Base-by-base conservation (phyloP, 2,329 filamentous ascomycete genomes). In the Bipolaris bicolor region DNA sequence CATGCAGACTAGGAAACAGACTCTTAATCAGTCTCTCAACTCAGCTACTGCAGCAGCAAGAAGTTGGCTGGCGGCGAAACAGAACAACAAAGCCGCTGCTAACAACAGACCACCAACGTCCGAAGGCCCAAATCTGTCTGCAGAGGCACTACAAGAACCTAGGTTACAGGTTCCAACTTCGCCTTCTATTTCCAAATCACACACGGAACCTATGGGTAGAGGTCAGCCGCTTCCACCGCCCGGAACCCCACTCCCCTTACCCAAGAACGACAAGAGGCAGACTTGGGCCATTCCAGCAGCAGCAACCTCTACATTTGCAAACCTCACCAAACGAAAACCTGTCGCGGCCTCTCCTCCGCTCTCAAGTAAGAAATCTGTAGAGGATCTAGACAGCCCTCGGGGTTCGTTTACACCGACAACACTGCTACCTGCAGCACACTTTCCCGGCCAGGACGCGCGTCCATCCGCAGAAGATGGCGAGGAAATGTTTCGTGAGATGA, bases 201-300 rank as follows among this genome's bases (percentile, higher is more conserved):
- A 77, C 63, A 84, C 57, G 77, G 85, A 91, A 66, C 92, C 92
- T 1, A 92, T 96, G 80, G 92, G 92, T 1, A 85, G 92, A 37
- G 92, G 92, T 0, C 88, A 90, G 65, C 92, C 92, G 1, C 80
- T 96, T 16, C 92, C 91, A 45, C 91, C 92, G 7, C 90, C 90
- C 2, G 92, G 92, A 2, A 88, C 84, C 43, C 92, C 92, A 3
- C 81, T 96, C 1, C 92, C 92, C 1, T 85, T 82, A 39, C 88
- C 87, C 34, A 84, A 82, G 52, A 84, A 81, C 55, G 83, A 85
- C 6, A 86, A 84, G 68, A 83, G 67, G 36, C 70, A 63, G 24
- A 66, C 62, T 7, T 72, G 84, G 82, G 46, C 80, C 83, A 16
- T 84, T 81, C 57, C 81, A 80, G 15, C 81, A 81, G 26, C 80